These are phyloP conservation scores for Hypholoma fasciculare DNA, from an alignment of 768 basidiomycete genomes.

Conservation along the genomic window DNA sequence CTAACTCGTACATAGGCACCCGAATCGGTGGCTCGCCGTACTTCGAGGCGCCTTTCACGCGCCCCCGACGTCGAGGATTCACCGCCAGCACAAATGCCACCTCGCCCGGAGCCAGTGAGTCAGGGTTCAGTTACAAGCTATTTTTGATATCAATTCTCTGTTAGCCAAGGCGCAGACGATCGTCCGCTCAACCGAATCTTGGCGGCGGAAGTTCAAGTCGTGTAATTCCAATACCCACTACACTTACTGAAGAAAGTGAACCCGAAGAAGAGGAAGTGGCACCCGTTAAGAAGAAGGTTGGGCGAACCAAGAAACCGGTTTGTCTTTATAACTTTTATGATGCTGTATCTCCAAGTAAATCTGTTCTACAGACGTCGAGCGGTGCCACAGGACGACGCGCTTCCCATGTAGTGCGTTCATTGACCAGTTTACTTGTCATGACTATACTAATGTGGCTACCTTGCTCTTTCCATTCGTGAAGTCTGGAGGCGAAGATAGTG, in stretches of 20 bases:
- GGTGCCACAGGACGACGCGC: conserved; percentile 54
- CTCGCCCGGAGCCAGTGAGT: conserved; percentile 41
- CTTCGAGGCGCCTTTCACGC: conserved; percentile 66
- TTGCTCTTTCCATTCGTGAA: conserved; percentile 2
- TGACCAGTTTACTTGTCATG: not conserved
- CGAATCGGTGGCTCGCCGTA: conserved; percentile 21
- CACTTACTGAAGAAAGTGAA: conserved; percentile 73
- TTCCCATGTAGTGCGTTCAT: conserved; percentile 42
- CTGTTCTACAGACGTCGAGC: conserved; percentile 41
- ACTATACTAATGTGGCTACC: not conserved
- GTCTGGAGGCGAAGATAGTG: conserved; percentile 62
- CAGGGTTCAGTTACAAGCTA: conserved; percentile 10
- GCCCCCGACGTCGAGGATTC: conserved; percentile 48
- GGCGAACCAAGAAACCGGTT: conserved; percentile 61
- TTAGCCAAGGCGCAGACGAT: conserved; percentile 78
- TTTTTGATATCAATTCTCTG: conserved; percentile 10
- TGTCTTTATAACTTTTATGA: conserved; percentile 7
- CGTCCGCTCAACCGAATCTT: conserved; percentile 73
- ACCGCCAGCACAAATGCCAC: conserved; percentile 47
- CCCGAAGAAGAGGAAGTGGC: conserved; percentile 55
- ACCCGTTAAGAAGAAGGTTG: conserved; percentile 62
- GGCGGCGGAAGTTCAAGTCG: conserved; percentile 50
- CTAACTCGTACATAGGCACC: conserved; percentile 7
- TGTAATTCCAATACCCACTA: conserved; percentile 38
- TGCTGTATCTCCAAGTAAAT: conserved; percentile 4